Evolutionary conservation across 2,329 filamentous ascomycete genomes (phyloP), one percentile per base, ranked within the genome.

Genomic region (Chaetomiaceae sp.): DNA sequence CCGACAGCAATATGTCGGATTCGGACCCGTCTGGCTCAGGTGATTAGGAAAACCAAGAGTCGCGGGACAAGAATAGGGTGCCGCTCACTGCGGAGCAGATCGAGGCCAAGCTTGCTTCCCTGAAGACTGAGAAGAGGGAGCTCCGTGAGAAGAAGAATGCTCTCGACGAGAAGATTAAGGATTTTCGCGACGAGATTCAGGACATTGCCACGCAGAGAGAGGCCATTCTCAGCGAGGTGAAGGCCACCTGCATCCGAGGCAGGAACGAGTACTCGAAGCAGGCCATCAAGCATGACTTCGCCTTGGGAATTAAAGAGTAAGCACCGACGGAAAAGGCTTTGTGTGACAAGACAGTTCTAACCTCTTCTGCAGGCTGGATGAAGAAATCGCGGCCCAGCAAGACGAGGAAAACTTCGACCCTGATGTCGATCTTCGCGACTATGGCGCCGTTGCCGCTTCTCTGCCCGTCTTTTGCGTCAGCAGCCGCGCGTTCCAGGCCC

Each of bases 391-490:
- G 0, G 66, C 70, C 4, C 74, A 79, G 50, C 70, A 77, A 53
- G 72, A 81, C 23, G 75, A 19, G 70, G 25, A 6, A 27, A 67
- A 69, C 4, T 82, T 81, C 57, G 66, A 82, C 54, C 76, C 77
- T 2, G 57, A 73, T 13, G 73, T 78, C 4, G 35, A 68, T 2
- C 25, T 27, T 27, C 72, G 79, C 8, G 74, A 85, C 57, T 85
- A 85, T 46, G 71, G 77, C 0, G 63, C 77, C 35, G 70, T 85
- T 6, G 79, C 77, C 0, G 63, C 62, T 4, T 69, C 67, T 0
- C 67, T 86, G 0, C 76, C 79, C 0, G 81, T 86, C 1, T 86
- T 85, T 58, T 85, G 81, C 52, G 77, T 85, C 12, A 46, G 37
- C 2, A 49, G 44, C 44, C 51, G 37, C 14, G 49, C 49, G 9